Conservation (phyloP, 768 basidiomycete genomes). For the Dentipellis fragilis region DNA sequence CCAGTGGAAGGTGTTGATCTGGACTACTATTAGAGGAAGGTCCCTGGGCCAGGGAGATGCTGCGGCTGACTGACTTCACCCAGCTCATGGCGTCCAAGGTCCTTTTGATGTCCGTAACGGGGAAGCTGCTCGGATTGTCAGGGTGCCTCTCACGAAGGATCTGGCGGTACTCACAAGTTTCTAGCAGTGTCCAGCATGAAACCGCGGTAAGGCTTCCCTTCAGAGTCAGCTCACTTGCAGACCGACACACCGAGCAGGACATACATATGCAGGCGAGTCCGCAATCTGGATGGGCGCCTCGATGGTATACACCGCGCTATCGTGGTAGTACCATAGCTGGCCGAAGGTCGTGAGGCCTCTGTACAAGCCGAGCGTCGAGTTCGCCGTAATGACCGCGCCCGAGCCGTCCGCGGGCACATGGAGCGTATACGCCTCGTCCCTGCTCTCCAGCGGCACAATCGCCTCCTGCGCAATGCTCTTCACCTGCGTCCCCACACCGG, state of each 20-base stretch:
- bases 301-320: constrained; percentile 26
- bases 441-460: constrained; percentile 21
- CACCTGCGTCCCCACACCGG: constrained; percentile 3
- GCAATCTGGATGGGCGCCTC: constrained; percentile 29
- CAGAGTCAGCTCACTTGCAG: background rate
- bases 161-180: constrained; percentile 44
- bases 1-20: constrained; percentile 41
- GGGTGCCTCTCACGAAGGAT: background rate
- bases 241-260: constrained; percentile 2
- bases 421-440: constrained; percentile 37
- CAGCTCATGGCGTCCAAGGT: constrained; percentile 70
- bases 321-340: constrained; percentile 38
- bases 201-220: constrained; percentile 55
- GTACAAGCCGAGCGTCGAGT: constrained; percentile 38
- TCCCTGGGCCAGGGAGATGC: background rate
- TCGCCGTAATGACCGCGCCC: constrained; percentile 29
- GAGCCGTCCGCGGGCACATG: constrained; percentile 27
- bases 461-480: constrained; percentile 27
- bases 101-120: constrained; percentile 52
- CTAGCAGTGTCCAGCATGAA: constrained; percentile 76
- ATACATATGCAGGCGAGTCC: constrained; percentile 40
- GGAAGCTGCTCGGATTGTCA: constrained; percentile 33
- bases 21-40: background rate
- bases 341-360: constrained; percentile 47
- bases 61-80: constrained; percentile 30